A percentile compares a stretch with the other conserved stretches of the same genome.
phyloP scores from a whole-genome alignment of 1,284 basidiomycete genomes.

The Apiotrichum gracile region DNA sequence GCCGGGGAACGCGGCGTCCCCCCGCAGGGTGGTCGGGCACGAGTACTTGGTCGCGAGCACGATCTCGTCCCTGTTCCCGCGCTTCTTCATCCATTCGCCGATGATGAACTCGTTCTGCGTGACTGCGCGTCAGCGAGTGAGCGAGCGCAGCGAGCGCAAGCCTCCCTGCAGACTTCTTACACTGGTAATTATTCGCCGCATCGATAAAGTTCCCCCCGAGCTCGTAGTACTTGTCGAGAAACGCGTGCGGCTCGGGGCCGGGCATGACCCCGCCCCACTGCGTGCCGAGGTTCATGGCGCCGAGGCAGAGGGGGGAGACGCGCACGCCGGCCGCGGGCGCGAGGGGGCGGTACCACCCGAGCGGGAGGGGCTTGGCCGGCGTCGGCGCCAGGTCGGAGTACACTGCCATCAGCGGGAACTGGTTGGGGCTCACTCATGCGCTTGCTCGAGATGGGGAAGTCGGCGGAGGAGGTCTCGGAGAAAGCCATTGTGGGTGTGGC shows the following conservation, averaged over 20 bases:
- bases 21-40: conserved; percentile 34
- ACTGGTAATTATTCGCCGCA: conserved; percentile 44
- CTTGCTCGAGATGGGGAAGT: too few relatives aligned
- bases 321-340: conserved; percentile 47
- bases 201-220: conserved; percentile 45
- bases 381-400: too few relatives aligned
- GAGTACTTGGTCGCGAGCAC: conserved; percentile 34
- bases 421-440: too few relatives aligned
- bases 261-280: conserved; percentile 43
- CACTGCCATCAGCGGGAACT: too few relatives aligned
- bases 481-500: too few relatives aligned
- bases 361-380: too few relatives aligned
- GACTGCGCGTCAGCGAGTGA: neutral
- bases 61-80: conserved; percentile 29
- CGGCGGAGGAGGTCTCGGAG: too few relatives aligned
- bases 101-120: conserved; percentile 42
- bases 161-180: neutral
- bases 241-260: neutral
- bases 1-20: conserved; percentile 8
- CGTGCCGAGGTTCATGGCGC: conserved; percentile 52
- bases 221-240: conserved; percentile 42
- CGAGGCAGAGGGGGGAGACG: conserved; percentile 53
- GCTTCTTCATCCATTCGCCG: conserved; percentile 47
- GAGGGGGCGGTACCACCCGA: conserved; percentile 43
- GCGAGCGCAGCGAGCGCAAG: too few relatives aligned